These are phyloP conservation scores for Penicillium pancosmium DNA, from an alignment of 495 filamentous ascomycete genomes.

Conservation along the genomic window DNA sequence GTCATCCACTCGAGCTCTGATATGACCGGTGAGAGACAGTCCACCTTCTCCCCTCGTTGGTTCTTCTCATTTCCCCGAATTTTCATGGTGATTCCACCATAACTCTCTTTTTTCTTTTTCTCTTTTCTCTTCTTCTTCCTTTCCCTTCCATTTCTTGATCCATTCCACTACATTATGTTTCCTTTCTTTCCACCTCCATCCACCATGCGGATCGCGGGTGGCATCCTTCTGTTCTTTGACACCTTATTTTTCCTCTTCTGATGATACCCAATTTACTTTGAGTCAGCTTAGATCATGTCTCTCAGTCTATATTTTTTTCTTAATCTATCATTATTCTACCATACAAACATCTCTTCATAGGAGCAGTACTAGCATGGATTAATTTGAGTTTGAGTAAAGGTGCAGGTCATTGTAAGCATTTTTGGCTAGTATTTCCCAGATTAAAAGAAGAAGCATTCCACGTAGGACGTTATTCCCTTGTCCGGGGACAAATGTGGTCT, in stretches of 20 bases:
- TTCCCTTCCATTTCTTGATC: not conserved
- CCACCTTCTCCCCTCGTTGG: conserved; percentile 11
- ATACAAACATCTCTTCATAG: conserved; percentile 21
- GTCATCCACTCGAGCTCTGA: not conserved
- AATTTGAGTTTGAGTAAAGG: too few relatives aligned
- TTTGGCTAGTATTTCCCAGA: too few relatives aligned
- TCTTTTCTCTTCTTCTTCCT: conserved; percentile 3
- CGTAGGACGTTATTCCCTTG: too few relatives aligned
- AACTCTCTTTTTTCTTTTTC: conserved; percentile 13
- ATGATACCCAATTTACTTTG: conserved; percentile 42
- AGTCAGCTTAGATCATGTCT: conserved; percentile 9
- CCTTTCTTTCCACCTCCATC: not conserved
- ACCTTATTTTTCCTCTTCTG: conserved; percentile 23
- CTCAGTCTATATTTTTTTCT: conserved; percentile 8
- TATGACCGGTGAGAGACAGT: too few relatives aligned
- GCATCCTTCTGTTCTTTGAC: conserved; percentile 7
- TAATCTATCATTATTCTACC: not conserved
- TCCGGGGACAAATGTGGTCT: too few relatives aligned
- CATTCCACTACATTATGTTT: conserved; percentile 2
- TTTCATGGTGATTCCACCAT: not conserved
- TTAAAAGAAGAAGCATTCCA: too few relatives aligned
- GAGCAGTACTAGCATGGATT: not conserved
- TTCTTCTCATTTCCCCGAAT: not conserved
- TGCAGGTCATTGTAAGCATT: too few relatives aligned
- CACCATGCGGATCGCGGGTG: too few relatives aligned